Percentiles rank a stretch among this genome's conserved stretches.
Evolutionary conservation across 768 basidiomycete genomes (phyloP).

Genomic region (Mycena vitilis): DNA sequence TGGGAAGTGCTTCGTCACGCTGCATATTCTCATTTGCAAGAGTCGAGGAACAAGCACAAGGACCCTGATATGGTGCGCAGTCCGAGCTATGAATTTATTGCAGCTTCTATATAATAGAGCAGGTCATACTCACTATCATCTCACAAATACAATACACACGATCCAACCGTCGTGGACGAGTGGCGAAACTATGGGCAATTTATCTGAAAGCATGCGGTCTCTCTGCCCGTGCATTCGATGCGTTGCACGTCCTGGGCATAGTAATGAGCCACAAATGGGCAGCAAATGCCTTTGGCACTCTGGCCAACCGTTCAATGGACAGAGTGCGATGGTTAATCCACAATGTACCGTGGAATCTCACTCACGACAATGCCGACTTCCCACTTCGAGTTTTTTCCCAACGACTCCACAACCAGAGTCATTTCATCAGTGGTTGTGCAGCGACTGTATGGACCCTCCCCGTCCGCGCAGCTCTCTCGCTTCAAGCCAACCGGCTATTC

Average conservation of each 20-base stretch:
- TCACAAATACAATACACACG: slow-evolving; percentile 36
- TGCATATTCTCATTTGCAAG: slow-evolving; percentile 29
- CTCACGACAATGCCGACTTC: slow-evolving; percentile 40
- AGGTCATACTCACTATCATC: slow-evolving; percentile 16
- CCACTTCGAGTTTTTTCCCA: slow-evolving; percentile 42
- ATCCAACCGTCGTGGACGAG: slow-evolving; percentile 23
- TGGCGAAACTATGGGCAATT: slow-evolving; percentile 34
- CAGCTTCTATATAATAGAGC: too few species aligned
- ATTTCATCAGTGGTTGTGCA: slow-evolving; percentile 41
- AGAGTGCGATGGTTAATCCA: slow-evolving; percentile 22
- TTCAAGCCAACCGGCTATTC: slow-evolving; percentile 19
- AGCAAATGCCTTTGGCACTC: neutral
- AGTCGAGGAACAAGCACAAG: slow-evolving; percentile 31
- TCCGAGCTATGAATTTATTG: too few species aligned
- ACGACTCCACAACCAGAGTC: slow-evolving; percentile 38
- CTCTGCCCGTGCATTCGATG: slow-evolving; percentile 34
- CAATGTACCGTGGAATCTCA: slow-evolving; percentile 30
- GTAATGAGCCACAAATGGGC: slow-evolving; percentile 35
- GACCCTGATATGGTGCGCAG: slow-evolving; percentile 34
- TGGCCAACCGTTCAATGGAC: slow-evolving; percentile 29
- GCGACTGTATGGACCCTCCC: slow-evolving; percentile 39
- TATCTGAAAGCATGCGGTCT: slow-evolving; percentile 39
- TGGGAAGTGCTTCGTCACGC: slow-evolving; percentile 30
- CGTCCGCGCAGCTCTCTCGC: slow-evolving; percentile 13
- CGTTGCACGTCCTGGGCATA: slow-evolving; percentile 33